These are phyloP conservation scores for Talaromyces sp. DNA, from an alignment of 2,329 filamentous ascomycete species.

Conservation along the genomic window DNA sequence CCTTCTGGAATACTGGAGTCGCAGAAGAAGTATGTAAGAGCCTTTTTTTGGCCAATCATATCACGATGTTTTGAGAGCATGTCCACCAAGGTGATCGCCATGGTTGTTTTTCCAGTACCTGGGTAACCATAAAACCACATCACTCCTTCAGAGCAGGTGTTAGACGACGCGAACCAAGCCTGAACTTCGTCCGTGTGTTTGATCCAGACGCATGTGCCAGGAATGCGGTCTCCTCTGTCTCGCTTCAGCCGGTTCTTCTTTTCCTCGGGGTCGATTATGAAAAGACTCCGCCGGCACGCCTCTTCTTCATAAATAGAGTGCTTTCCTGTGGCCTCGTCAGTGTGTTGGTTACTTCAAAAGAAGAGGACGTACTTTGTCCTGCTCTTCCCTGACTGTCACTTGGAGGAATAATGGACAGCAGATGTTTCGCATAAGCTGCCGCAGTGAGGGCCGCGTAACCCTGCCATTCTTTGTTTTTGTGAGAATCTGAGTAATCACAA, in stretches of 20 bases:
- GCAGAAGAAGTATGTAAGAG: conserved; percentile 19
- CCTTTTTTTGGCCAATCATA: background rate
- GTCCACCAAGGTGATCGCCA: background rate
- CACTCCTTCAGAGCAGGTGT: background rate
- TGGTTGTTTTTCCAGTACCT: conserved; percentile 19
- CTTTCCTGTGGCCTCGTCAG: background rate
- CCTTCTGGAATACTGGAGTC: conserved; percentile 14
- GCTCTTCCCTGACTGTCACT: background rate
- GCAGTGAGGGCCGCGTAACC: conserved; percentile 14
- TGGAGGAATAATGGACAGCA: background rate
- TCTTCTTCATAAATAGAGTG: background rate
- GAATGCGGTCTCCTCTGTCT: background rate
- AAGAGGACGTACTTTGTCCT: background rate
- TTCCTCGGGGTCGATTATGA: background rate
- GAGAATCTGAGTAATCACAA: conserved; percentile 16
- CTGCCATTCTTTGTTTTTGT: conserved; percentile 17
- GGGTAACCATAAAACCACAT: conserved; percentile 20
- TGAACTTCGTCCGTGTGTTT: conserved; percentile 15
- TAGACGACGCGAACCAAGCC: conserved; percentile 13
- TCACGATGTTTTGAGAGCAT: background rate
- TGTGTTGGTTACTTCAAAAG: background rate
- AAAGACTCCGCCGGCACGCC: background rate
- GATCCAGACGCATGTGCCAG: conserved; percentile 16
- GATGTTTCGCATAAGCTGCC: conserved; percentile 12
- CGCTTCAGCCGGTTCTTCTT: conserved; percentile 5